A percentile compares a stretch with the other conserved stretches of the same genome.
These are phyloP conservation scores for Ogataea philodendri DNA, from an alignment of 805 yeast genomes.

Conservation along the genomic window DNA sequence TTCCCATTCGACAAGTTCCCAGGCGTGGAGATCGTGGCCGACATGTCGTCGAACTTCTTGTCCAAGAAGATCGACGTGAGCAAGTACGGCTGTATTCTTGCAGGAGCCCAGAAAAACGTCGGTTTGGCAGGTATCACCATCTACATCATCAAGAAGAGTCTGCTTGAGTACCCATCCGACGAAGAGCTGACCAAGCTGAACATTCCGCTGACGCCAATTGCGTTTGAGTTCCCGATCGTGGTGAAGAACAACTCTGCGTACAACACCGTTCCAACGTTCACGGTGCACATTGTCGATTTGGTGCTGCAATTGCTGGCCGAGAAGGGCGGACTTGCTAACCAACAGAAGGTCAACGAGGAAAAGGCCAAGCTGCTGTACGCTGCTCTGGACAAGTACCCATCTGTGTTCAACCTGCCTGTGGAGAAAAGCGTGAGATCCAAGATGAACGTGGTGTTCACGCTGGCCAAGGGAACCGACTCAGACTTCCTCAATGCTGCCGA, in stretches of 20 bases:
- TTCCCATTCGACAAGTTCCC: slow-evolving; percentile 56
- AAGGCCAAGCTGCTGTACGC: slow-evolving; percentile 67
- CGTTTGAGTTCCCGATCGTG: slow-evolving; percentile 81
- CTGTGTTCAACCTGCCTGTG: slow-evolving; percentile 66
- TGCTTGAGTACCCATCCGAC: slow-evolving; percentile 66
- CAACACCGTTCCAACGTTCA: slow-evolving; percentile 93
- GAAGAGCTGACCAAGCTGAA: slow-evolving; percentile 55
- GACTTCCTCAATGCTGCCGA: slow-evolving; percentile 68
- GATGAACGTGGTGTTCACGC: slow-evolving; percentile 92
- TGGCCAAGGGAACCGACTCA: slow-evolving; percentile 58
- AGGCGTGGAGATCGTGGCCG: slow-evolving; percentile 83
- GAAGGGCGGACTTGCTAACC: slow-evolving; percentile 70
- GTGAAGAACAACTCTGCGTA: slow-evolving; percentile 89
- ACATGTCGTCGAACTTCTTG: slow-evolving; percentile 89
- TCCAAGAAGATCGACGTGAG: slow-evolving; percentile 78
- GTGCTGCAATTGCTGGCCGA: slow-evolving; percentile 62
- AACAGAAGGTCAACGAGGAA: slow-evolving; percentile 51
- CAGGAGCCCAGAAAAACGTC: slow-evolving; percentile 98
- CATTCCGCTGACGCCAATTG: slow-evolving; percentile 84
- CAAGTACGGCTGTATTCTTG: slow-evolving; percentile 86
- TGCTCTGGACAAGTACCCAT: slow-evolving; percentile 64
- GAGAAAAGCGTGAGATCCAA: slow-evolving; percentile 63
- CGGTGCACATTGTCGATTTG: slow-evolving; percentile 79
- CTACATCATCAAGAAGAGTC: slow-evolving; percentile 80
- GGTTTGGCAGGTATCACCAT: slow-evolving; percentile 95